A percentile compares a stretch with the other conserved stretches of the same genome.
Conservation (phyloP, 768 basidiomycete genomes). For the Pilatotrama ljubarskyi region DNA sequence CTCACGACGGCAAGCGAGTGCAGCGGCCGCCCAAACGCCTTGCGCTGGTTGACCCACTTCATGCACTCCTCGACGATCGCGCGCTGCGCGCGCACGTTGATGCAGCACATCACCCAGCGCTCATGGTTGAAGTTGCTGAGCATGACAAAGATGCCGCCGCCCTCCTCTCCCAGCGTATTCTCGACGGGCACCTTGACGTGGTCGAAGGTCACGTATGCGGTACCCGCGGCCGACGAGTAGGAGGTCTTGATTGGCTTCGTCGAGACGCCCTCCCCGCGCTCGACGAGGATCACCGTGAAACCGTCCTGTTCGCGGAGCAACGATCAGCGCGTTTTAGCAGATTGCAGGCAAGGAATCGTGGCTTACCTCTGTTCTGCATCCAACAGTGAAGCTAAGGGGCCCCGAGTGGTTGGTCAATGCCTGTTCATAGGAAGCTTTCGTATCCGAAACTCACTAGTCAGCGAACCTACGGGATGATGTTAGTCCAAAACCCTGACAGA, state of each 20-base stretch:
- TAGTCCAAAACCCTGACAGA: neutral
- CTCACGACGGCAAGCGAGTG: conserved; percentile 85
- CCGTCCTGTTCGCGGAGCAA: conserved; percentile 38
- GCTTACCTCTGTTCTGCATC: conserved; percentile 59
- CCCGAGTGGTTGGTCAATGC: neutral
- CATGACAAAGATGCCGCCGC: conserved; percentile 69
- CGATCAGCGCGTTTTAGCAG: conserved; percentile 33
- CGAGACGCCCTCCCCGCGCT: conserved; percentile 76
- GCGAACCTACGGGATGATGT: conserved; percentile 29
- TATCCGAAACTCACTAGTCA: conserved; percentile 38
- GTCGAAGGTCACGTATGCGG: conserved; percentile 78
- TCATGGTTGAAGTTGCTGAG: conserved; percentile 90
- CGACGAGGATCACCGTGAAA: conserved; percentile 86
- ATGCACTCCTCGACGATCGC: conserved; percentile 78
- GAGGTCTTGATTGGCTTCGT: conserved; percentile 87
- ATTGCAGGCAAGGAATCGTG: neutral
- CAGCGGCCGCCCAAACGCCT: conserved; percentile 90
- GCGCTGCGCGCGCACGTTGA: conserved; percentile 64
- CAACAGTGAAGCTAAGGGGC: conserved; percentile 58
- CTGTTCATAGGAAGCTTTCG: neutral
- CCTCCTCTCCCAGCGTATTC: conserved; percentile 82
- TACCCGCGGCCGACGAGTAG: conserved; percentile 86
- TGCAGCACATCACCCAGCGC: conserved; percentile 88
- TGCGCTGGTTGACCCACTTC: conserved; percentile 87
- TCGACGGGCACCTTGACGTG: conserved; percentile 84